phyloP scores from a whole-genome alignment of 345 rosid genomes.

The Combretum micranthum region DNA sequence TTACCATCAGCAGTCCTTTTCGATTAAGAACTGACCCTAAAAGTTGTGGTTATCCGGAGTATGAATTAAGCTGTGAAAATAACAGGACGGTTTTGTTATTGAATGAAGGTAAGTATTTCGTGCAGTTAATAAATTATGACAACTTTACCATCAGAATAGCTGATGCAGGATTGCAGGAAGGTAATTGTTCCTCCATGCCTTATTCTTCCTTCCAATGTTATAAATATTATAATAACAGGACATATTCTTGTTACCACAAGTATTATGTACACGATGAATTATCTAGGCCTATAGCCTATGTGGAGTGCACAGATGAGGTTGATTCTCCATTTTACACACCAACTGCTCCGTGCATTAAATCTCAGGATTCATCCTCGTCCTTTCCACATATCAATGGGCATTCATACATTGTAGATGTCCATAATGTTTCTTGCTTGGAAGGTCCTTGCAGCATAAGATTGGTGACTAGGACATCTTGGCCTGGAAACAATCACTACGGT shows the following conservation, averaged over 20 bases:
- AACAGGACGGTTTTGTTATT: not conserved
- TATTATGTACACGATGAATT: no score
- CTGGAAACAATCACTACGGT: not conserved
- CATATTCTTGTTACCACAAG: not conserved
- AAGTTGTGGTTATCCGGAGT: not conserved
- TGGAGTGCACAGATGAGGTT: slow-evolving; percentile 5
- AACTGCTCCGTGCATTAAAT: not conserved
- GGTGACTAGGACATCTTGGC: not conserved
- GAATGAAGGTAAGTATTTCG: not conserved
- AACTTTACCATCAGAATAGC: slow-evolving; percentile 3
- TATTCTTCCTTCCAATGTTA: not conserved
- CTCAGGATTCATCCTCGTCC: not conserved
- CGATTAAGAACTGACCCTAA: slow-evolving; percentile 6
- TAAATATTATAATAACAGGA: not conserved
- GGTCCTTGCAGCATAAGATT: slow-evolving; percentile 1
- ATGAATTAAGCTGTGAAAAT: slow-evolving; percentile 4
- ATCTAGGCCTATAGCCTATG: not conserved
- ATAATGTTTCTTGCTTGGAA: not conserved
- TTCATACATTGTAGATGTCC: slow-evolving; percentile 1
- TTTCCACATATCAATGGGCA: not conserved
- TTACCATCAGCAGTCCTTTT: slow-evolving; percentile 9
- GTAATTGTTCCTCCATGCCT: slow-evolving; percentile 9
- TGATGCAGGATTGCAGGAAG: slow-evolving; percentile 3
- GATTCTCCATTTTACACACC: slow-evolving; percentile 4
- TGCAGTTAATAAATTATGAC: slow-evolving; percentile 9